Base-by-base conservation (phyloP, 1,284 basidiomycete genomes). In the Chiua sp. region DNA sequence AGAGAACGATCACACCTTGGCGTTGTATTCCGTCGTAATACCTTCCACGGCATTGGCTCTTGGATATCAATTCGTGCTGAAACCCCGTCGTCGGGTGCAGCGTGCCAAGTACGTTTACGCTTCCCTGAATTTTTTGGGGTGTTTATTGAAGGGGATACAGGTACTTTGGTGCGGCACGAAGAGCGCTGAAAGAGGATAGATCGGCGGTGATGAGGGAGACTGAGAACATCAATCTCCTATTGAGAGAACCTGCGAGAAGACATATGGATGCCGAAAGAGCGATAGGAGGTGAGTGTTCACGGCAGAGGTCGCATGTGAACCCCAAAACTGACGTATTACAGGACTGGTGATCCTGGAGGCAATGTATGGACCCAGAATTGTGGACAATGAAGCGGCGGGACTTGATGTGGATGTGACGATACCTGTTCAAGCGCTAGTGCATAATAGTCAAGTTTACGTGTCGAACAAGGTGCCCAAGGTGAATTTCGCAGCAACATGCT, bases 341-440 rank as follows among this genome's bases (percentile, higher is more conserved):
- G 88, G 90, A 54, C 77, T 93, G n/a, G 81, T 93, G 55, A 81
- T 93, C 64, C 69, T 87, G 51, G 82, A 86, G 59, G 91, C 88
- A 4, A 77, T 75, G 48, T 93, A 93, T 67, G 86, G 88, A 30
- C 80, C 81, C 57, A 55, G 58, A 33, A 39, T 30, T 53, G 51
- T 79, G 52, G 82, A 85, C 63, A 80, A 81, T 54, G 80, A 79
- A 59, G 77, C 79, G 7, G 73, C 78, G 58, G 84, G 84, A 55
- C 78, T 91, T 30, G 77, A 81, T 50, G 82, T 93, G 64, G 88
- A 95, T 74, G 92, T 96, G 44, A 91, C 88, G 22, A 79, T 92
- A 35, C 86, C 95, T 5, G 71, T 97, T 32, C 94, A 96, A 78
- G 88, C 92, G 28, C 80, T 97, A 20, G 91, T 96, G 50, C 83